A percentile compares a stretch with the other conserved stretches of the same genome.
Conservation (phyloP, 805 yeast species). For the Grigorovia humatica region DNA sequence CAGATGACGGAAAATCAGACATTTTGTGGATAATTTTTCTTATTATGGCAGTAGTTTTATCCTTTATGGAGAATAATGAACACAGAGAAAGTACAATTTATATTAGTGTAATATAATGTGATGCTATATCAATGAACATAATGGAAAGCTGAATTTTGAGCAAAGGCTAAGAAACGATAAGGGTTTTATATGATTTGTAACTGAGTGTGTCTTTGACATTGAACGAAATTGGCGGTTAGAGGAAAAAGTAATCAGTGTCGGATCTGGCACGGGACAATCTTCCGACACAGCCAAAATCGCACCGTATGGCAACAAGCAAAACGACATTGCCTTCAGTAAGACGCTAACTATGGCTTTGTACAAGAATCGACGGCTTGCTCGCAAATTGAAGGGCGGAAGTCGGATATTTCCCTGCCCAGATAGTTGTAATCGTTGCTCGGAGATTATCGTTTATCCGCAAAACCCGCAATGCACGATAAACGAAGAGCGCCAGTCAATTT, state of each 20-base stretch:
- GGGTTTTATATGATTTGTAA: background rate
- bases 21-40: background rate
- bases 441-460: background rate
- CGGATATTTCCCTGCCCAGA: background rate
- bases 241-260: background rate
- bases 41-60: no score
- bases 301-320: no score
- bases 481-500: background rate
- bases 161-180: background rate
- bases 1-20: constrained; percentile 11
- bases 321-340: no score
- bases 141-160: no score
- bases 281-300: no score
- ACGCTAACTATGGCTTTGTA: no score
- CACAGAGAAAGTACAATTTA: no score
- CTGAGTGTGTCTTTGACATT: no score
- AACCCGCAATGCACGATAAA: background rate
- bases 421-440: background rate
- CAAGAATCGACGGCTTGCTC: background rate
- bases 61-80: no score
- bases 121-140: no score
- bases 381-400: background rate
- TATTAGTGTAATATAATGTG: no score
- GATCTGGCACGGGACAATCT: background rate
- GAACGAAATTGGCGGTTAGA: background rate